Conservation (phyloP, 768 basidiomycete species). For the Pisolithus microcarpus region DNA sequence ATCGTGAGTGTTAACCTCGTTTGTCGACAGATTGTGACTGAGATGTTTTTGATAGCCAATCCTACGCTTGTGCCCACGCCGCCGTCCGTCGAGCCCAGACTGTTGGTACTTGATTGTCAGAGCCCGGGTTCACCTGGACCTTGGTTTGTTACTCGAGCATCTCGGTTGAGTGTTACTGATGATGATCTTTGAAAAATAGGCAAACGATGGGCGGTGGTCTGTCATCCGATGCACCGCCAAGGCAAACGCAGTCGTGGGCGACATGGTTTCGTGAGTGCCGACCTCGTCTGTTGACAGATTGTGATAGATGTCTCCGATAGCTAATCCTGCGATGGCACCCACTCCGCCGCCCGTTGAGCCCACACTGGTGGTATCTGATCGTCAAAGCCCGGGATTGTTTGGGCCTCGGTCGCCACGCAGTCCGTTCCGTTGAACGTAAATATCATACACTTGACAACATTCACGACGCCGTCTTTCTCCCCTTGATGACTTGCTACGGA, state of each 20-base stretch:
- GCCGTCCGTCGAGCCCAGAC: constrained; percentile 47
- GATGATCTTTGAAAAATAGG: no score
- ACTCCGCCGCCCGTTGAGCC: constrained; percentile 58
- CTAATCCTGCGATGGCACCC: constrained; percentile 49
- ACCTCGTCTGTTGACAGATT: neutral
- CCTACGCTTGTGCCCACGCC: constrained; percentile 51
- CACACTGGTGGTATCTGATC: constrained; percentile 53
- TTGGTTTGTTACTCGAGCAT: constrained; percentile 24
- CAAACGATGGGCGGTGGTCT: no score
- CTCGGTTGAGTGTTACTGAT: no score
- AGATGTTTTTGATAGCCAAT: constrained; percentile 42
- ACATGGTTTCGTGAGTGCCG: constrained; percentile 58
- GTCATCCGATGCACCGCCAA: no score
- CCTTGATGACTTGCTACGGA: constrained; percentile 3
- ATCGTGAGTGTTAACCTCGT: constrained; percentile 39
- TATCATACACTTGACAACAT: neutral
- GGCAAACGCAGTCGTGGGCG: constrained; percentile 40
- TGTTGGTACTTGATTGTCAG: constrained; percentile 50
- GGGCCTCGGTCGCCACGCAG: constrained; percentile 65
- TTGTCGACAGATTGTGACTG: neutral
- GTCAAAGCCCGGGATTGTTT: constrained; percentile 61
- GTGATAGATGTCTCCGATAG: constrained; percentile 28
- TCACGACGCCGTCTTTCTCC: neutral
- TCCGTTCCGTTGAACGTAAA: constrained; percentile 18
- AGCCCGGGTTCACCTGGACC: constrained; percentile 75